Evolutionary conservation across 192 early-diverging fungal species (phyloP).

Genomic region (Umbelopsis vinacea): DNA sequence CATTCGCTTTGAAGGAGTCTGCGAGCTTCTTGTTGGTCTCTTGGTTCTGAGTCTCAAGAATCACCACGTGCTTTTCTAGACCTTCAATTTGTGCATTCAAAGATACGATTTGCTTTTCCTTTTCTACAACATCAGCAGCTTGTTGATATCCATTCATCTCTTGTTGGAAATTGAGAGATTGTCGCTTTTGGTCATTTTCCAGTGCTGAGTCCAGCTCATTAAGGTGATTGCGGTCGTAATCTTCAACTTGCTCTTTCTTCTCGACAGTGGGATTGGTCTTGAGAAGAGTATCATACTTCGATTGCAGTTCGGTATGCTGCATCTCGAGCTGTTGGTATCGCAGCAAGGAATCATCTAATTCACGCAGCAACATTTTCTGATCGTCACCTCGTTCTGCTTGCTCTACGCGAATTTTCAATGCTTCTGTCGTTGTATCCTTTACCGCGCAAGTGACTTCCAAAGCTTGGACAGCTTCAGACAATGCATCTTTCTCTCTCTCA

Average conservation of each 20-base stretch:
- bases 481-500: slow-evolving; percentile 23
- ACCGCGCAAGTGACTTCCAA: slow-evolving; percentile 23
- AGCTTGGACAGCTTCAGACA: slow-evolving; percentile 21
- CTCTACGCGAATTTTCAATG: slow-evolving; percentile 15
- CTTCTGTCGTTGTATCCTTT: not conserved
- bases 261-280: not conserved
- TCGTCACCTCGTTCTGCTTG: slow-evolving; percentile 21
- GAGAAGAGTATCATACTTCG: not conserved
- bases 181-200: not conserved
- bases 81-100: not conserved
- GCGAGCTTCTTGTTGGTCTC: not conserved
- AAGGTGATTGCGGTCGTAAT: not conserved
- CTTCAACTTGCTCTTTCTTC: not conserved
- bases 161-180: not conserved
- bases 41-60: not conserved
- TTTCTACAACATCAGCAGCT: not conserved
- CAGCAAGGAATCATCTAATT: slow-evolving; percentile 29
- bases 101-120: not conserved
- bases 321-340: slow-evolving; percentile 25
- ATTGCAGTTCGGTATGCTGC: not conserved
- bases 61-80: not conserved
- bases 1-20: not conserved
- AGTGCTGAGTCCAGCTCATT: not conserved
- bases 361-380: slow-evolving; percentile 26
- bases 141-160: slow-evolving; percentile 8